Percentiles rank a stretch among this genome's conserved stretches.
phyloP scores from a whole-genome alignment of 257 asterid species.

The Fraxinus cuspidata region DNA sequence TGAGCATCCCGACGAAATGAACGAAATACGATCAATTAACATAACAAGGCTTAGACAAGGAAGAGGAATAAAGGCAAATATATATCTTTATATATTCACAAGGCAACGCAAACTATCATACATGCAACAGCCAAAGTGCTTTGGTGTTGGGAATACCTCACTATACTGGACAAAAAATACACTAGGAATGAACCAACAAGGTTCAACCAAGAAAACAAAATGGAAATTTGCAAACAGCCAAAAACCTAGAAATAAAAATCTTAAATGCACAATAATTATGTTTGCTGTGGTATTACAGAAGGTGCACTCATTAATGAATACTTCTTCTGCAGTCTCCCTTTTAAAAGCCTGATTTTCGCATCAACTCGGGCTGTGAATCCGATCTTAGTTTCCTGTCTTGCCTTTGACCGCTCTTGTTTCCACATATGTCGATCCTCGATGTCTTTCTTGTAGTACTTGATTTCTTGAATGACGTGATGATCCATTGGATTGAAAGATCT shows the following conservation, averaged over 20 bases:
- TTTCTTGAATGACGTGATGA: slow-evolving; percentile 93
- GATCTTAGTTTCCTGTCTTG: slow-evolving; percentile 70
- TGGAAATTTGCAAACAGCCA: neutral
- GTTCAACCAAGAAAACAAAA: neutral
- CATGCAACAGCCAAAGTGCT: neutral
- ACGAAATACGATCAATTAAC: neutral
- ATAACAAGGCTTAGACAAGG: neutral
- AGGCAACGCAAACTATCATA: neutral
- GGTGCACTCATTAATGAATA: slow-evolving; percentile 43
- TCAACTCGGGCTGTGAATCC: slow-evolving; percentile 96
- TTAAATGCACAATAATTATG: neutral
- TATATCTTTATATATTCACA: neutral
- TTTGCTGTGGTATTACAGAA: slow-evolving; percentile 22
- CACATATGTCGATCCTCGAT: slow-evolving; percentile 89
- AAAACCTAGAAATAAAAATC: neutral
- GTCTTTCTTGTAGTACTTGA: slow-evolving; percentile 75
- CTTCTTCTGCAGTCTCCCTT: slow-evolving; percentile 72
- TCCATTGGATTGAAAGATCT: slow-evolving; percentile 85
- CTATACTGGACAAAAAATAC: neutral
- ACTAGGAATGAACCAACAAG: slow-evolving; percentile 1
- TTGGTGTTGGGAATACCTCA: neutral
- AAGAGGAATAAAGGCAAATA: neutral
- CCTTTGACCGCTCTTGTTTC: slow-evolving; percentile 75
- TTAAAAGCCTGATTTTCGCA: slow-evolving; percentile 80
- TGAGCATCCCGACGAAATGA: neutral